phyloP scores from a whole-genome alignment of 1,284 basidiomycete genomes.

The Ceratobasidium papillatum region DNA sequence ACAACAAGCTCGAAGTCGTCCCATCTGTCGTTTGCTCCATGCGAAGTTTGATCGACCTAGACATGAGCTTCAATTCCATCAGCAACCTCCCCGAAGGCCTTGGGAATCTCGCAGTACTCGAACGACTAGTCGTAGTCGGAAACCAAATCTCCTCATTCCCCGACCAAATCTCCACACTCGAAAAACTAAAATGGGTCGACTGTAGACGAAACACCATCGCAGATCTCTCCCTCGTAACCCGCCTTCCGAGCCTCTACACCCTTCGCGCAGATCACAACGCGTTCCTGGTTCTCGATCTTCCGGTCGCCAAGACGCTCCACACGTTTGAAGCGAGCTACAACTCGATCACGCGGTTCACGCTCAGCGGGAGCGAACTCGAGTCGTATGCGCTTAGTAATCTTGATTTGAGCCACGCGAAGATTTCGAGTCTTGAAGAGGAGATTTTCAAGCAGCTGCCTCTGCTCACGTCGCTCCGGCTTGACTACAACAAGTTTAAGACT shows the following conservation, averaged over 20 bases:
- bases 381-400: conserved; percentile 79
- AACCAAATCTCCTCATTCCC: conserved; percentile 88
- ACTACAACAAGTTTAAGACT: conserved; percentile 87
- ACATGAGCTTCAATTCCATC: conserved; percentile 96
- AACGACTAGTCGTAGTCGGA: conserved; percentile 85
- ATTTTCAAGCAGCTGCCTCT: conserved; percentile 77
- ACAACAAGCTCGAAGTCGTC: conserved; percentile 92
- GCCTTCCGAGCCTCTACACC: conserved; percentile 72
- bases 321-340: conserved; percentile 78
- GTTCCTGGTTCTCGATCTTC: conserved; percentile 80
- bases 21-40: conserved; percentile 83
- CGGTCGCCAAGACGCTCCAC: conserved; percentile 68
- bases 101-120: conserved; percentile 72
- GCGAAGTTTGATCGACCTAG: conserved; percentile 80
- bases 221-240: conserved; percentile 75
- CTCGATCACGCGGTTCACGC: conserved; percentile 81
- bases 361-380: conserved; percentile 64
- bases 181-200: conserved; percentile 76
- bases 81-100: conserved; percentile 83
- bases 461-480: conserved; percentile 76
- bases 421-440: conserved; percentile 82
- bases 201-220: conserved; percentile 84
- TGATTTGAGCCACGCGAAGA: conserved; percentile 90
- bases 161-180: conserved; percentile 67
- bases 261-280: conserved; percentile 84